Conservation (phyloP, 139 green algal genomes). For the Raphidocelis subcapitata region DNA sequence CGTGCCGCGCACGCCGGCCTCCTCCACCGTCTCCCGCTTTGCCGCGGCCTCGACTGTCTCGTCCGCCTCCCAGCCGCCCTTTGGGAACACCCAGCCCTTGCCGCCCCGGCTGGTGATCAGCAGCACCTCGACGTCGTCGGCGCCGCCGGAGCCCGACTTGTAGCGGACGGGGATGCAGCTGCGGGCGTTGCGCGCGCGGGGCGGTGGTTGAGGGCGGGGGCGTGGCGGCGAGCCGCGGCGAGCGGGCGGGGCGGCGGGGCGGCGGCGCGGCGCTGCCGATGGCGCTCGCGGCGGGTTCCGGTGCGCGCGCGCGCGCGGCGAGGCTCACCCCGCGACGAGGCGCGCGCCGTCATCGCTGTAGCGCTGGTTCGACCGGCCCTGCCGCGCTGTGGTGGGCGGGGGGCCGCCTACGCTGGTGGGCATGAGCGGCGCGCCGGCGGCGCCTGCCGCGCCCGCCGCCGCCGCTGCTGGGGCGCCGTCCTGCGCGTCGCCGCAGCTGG, state of each 20-base stretch:
- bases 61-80: conserved; percentile 93
- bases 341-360: conserved; percentile 60
- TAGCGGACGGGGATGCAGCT: conserved; percentile 83
- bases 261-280: no score
- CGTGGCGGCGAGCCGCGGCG: neutral
- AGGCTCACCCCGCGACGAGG: conserved; percentile 72
- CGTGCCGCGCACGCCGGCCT: conserved; percentile 83
- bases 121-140: conserved; percentile 57
- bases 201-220: neutral
- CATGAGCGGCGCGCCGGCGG: neutral
- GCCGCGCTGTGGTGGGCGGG: conserved; percentile 27
- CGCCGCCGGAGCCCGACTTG: neutral
- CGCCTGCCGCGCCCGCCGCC: no score
- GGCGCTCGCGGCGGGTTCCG: no score
- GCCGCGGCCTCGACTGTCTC: conserved; percentile 85
- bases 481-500: no score
- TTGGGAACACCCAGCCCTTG: conserved; percentile 82
- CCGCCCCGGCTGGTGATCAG: conserved; percentile 74
- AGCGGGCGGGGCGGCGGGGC: neutral
- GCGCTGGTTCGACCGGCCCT: conserved; percentile 62
- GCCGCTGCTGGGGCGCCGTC: no score
- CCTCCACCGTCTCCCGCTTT: conserved; percentile 86
- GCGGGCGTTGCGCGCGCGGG: neutral
- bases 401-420: conserved; percentile 32
- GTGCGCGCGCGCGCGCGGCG: no score